Base-by-base conservation (phyloP, 23 red algal species). In the Agarophyton chilense region DNA sequence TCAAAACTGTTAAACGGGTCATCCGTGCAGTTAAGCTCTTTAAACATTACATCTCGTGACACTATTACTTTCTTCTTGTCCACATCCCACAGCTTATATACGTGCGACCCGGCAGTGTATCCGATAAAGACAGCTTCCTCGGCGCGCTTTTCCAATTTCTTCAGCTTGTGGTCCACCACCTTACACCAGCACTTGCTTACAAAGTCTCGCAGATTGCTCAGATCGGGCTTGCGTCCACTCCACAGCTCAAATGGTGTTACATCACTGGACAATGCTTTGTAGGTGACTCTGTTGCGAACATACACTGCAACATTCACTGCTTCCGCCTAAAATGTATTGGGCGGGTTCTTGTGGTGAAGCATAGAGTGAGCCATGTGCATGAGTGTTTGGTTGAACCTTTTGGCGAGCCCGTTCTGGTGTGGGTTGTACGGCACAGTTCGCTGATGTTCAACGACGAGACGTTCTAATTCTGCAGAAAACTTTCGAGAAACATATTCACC, bases 241-340 rank as follows among this genome's bases (percentile, higher is more conserved):
- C 44, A 47, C 44, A 47, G 44, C 44, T 47, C 44, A 12, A 47
- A 9, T 47, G 44, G 44, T 47, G 6, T 47, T 12, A 47, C 44
- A 12, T 47, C 12, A 47, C 33, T 63, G 16, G 79, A 25, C 14
- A 83, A 2, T 1, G 56, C 40, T 25, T 63, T 65, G 12, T 55
- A 83, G 13, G 79, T 45, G 32, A 64, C 60, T 67, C 79, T 63
- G 43, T 62, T 83, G 54, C 60, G 79, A n/a, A 64, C 60, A 31
- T 83, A 66, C 55, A 67, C 79, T 26, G 79, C 26, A 83, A 67
- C 39, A 0, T 65, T 65, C 4, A 83, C 4, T 66, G 79, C 2
- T 25, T 64, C 54, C 4, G 53, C 31, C 0, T 55, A 67, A 31
- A 65, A 67, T 3, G 1, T 0, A 46, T 83, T 83, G 22, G 54